Evolutionary conservation across 2,329 filamentous ascomycete genomes (phyloP), one percentile per base, ranked within the genome.

Genomic region (Aspergillus fischeri): DNA sequence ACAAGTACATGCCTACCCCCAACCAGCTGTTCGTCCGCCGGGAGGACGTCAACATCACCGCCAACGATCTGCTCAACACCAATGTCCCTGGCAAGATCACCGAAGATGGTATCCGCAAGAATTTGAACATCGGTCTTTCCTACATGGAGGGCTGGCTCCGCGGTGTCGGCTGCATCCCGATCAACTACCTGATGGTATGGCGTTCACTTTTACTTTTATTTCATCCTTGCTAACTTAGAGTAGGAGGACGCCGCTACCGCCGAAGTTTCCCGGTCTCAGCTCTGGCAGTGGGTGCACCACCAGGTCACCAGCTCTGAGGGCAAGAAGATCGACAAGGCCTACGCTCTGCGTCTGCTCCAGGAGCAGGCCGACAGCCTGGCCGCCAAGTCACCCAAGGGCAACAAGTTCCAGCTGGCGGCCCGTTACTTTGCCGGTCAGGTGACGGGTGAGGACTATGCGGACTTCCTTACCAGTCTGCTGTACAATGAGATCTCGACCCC

Each of bases 101-200:
- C 67, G 93, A 97, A 76, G 91, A 88, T 4, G 94, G 94, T 56
- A 97, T 99, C 79, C 86, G 90, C 72, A 96, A 97, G 87, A 99
- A 97, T 81, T 82, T 99, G 63, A 93, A 92, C 79, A 97, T 99
- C 65, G 94, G 93, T 42, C 85, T 99, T 5, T 89, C 90, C 52
- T 99, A 99, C 79, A 99, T 97, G 93, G 94, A 99, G 79, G 94
- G 91, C 60, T 99, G 94, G 94, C 82, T 97, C 59, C 89, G 92
- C 61, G 94, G 93, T 35, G 84, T 97, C 24, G 94, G 94, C 57
- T 99, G 94, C 69, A 92, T 97, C 53, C 94, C 94, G 51, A 97
- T 97, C 79, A 97, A 97, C 82, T 96, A 89, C 75, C 83, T 97
- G 55, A 97, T 97, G 93, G 85, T 77, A 72, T 76, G 74, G 52